phyloP scores from a whole-genome alignment of 345 rosid species.

The Salix brachista region DNA sequence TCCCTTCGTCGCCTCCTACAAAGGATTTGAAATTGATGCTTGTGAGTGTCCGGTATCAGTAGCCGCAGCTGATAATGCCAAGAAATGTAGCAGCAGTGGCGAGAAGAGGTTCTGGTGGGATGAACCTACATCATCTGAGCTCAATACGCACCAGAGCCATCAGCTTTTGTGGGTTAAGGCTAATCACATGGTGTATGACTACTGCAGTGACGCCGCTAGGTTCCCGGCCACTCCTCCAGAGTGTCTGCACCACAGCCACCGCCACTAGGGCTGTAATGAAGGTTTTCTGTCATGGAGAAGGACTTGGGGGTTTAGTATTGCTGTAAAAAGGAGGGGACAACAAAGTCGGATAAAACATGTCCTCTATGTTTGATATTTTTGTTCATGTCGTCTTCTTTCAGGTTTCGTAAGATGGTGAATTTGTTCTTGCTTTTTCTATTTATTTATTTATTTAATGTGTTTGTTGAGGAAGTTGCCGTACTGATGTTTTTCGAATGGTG shows the following conservation, averaged over 20 bases:
- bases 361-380: constrained; percentile 20
- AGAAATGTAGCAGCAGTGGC: constrained; percentile 53
- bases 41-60: constrained; percentile 62
- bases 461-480: not conserved
- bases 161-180: constrained; percentile 92
- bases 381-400: not conserved
- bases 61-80: constrained; percentile 42
- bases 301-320: not conserved
- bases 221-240: constrained; percentile 77
- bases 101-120: constrained; percentile 89
- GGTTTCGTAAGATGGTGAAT: not conserved
- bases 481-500: not conserved
- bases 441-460: not conserved
- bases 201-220: constrained; percentile 66
- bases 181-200: constrained; percentile 87
- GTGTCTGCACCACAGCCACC: constrained; percentile 88
- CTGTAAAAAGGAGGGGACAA: not conserved
- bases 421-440: not conserved
- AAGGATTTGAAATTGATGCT: constrained; percentile 66
- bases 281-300: not conserved
- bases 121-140: constrained; percentile 65
- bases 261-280: constrained; percentile 24
- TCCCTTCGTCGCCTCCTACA: constrained; percentile 85
- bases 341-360: constrained; percentile 11
- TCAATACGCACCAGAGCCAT: constrained; percentile 85